Percentiles rank a stretch among this genome's conserved stretches.
Conservation (phyloP, 176 grass and related monocot genomes). For the Panicum miliaceum region DNA sequence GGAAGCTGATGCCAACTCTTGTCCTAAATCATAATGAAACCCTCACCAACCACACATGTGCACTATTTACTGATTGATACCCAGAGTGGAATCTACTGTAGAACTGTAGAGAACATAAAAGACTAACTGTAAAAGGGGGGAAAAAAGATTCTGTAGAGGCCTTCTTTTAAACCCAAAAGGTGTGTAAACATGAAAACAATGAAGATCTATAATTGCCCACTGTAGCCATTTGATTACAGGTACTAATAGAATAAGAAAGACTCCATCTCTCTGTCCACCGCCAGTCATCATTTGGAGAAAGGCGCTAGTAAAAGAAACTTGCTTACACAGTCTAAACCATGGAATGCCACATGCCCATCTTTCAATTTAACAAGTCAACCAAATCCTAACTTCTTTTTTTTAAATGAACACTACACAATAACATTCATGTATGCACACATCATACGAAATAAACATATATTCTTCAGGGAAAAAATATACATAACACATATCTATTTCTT, state of each 20-base stretch:
- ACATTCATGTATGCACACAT: background rate
- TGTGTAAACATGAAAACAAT: background rate
- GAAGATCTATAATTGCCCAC: background rate
- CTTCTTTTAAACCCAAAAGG: slow-evolving; percentile 25
- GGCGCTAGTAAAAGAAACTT: background rate
- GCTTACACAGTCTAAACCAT: too few species aligned
- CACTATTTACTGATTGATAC: slow-evolving; percentile 3
- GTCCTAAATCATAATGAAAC: background rate
- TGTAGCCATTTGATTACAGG: slow-evolving; percentile 3
- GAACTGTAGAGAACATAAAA: background rate
- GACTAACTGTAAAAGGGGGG: too few species aligned
- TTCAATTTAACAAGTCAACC: slow-evolving; percentile 4
- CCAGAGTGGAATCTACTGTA: slow-evolving; percentile 21
- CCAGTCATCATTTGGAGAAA: slow-evolving; percentile 19
- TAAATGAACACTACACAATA: background rate
- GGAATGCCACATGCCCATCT: background rate
- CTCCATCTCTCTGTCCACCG: background rate
- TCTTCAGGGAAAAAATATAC: background rate
- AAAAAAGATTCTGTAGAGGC: background rate
- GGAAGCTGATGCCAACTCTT: slow-evolving; percentile 15
- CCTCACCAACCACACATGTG: slow-evolving; percentile 39
- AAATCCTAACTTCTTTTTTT: background rate
- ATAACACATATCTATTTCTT: background rate
- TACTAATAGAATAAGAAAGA: slow-evolving; percentile 25
- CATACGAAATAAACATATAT: background rate